Base-by-base conservation (phyloP, 2,329 filamentous ascomycete species). In the Fusarium sarcochroum region DNA sequence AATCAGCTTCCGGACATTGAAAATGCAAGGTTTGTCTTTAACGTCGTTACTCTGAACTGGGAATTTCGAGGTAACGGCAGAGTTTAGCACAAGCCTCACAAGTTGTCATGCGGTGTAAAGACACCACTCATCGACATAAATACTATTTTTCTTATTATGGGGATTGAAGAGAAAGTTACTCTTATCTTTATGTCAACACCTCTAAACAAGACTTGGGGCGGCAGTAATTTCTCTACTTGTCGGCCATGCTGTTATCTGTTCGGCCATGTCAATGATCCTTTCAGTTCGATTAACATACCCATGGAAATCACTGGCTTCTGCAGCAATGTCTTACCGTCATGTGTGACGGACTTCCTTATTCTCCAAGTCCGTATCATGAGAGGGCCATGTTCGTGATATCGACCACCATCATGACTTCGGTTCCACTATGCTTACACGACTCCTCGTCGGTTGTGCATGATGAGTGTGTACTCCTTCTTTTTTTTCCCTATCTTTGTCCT, bases 391-490 rank as follows among this genome's bases (percentile, higher is more conserved):
- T 53, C 32, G 27, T 46, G 45, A 58, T 37, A 25, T 21, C 20
- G 27, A 51, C 15, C 34, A 13, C 56, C 27, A 47, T 63, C 66
- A 69, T 66, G 61, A 61, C 48, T 50, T 49, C 54, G 48, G 44
- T 62, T 41, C 23, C 66, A 62, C 61, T 27, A 15, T 38, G 30
- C 65, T 62, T 49, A 58, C 44, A 66, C 44, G 10, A 37, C 51
- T 57, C 53, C 44, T 53, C 32, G 13, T 44, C 41, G 30, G 51
- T 52, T 37, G 44, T 52, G 23, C 47, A 51, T 69, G 41, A 50
- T 69, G 61, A 18, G 32, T 23, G 15, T 44, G 37, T 21, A 34
- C 41, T 44, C 52, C 27, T 35, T 66, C 27, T 35, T 66, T 58
- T 44, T 40, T 27, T 17, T 35, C 25, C 21, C 9, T 52, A 13